These are phyloP conservation scores for Penicillium taxi DNA, from an alignment of 495 filamentous ascomycete species.

Conservation along the genomic window DNA sequence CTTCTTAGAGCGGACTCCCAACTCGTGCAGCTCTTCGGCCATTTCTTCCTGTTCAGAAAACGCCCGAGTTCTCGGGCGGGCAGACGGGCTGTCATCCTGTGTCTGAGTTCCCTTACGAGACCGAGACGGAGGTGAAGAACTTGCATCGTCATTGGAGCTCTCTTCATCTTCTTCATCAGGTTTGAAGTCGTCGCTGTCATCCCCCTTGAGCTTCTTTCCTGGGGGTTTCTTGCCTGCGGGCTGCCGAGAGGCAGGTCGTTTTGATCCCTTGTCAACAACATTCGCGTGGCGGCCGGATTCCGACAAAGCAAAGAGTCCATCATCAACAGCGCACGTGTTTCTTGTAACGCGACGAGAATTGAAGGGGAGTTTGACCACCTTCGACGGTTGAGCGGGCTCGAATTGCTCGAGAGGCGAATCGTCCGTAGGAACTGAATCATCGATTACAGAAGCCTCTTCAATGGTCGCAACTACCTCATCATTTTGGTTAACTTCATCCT, in stretches of 20 bases:
- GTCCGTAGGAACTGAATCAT: too few species aligned
- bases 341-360: slow-evolving; percentile 57
- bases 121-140: too few species aligned
- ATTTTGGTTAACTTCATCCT: slow-evolving; percentile 37
- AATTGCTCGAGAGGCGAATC: too few species aligned
- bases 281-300: slow-evolving; percentile 62
- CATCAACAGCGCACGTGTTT: slow-evolving; percentile 49
- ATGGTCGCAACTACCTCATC: slow-evolving; percentile 17
- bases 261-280: slow-evolving; percentile 14
- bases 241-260: slow-evolving; percentile 17
- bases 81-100: too few species aligned
- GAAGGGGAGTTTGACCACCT: too few species aligned
- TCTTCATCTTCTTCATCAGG: slow-evolving; percentile 60
- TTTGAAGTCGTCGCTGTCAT: slow-evolving; percentile 85
- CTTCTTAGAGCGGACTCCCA: too few species aligned
- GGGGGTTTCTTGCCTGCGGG: slow-evolving; percentile 38
- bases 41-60: too few species aligned
- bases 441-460: too few species aligned
- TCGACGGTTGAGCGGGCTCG: too few species aligned
- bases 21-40: slow-evolving; percentile 68
- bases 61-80: too few species aligned
- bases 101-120: too few species aligned
- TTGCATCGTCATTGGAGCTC: slow-evolving; percentile 54
- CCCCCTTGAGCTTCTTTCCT: slow-evolving; percentile 46
- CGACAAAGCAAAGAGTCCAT: slow-evolving; percentile 57